phyloP scores from a whole-genome alignment of 768 basidiomycete genomes.

The Tylopilus cervinicoccineus region DNA sequence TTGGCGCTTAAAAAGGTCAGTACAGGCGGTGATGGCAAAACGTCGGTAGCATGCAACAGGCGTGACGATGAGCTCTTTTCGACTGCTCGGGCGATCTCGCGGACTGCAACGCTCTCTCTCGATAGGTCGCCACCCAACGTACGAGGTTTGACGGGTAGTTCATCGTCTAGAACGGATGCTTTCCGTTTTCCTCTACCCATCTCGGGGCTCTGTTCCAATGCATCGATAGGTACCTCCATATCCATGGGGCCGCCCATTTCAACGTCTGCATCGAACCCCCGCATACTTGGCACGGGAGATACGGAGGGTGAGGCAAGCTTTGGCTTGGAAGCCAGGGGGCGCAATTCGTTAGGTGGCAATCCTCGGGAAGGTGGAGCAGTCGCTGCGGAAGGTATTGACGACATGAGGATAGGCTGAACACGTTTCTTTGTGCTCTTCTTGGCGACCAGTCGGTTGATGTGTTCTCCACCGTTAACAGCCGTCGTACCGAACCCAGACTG shows the following conservation, averaged over 20 bases:
- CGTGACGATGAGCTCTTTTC: conserved; percentile 17
- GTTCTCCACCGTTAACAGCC: conserved; percentile 46
- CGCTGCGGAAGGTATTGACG: conserved; percentile 36
- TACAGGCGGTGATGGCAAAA: conserved; percentile 48
- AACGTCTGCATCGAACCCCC: conserved; percentile 43
- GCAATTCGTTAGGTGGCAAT: conserved; percentile 9
- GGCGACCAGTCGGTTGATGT: conserved; percentile 70
- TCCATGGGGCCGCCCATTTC: conserved; percentile 46
- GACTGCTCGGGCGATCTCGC: conserved; percentile 43
- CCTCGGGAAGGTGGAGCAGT: conserved; percentile 15
- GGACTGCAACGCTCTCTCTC: conserved; percentile 46
- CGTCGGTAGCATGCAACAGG: conserved; percentile 18
- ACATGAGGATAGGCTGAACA: conserved; percentile 43
- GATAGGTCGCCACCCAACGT: conserved; percentile 70
- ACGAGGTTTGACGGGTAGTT: conserved; percentile 35
- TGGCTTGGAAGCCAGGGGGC: conserved; percentile 25
- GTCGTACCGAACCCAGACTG: conserved; percentile 40
- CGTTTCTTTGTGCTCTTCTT: conserved; percentile 72
- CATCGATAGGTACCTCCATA: conserved; percentile 51
- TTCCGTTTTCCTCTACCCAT: conserved; percentile 50
- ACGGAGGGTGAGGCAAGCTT: conserved; percentile 26
- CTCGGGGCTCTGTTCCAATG: conserved; percentile 43
- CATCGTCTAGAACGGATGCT: conserved; percentile 41
- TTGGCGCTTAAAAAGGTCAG: conserved; percentile 55
- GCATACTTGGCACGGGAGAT: conserved; percentile 49